These are phyloP conservation scores for Phycomyces nitens DNA, from an alignment of 192 early-diverging fungal species.

Conservation along the genomic window DNA sequence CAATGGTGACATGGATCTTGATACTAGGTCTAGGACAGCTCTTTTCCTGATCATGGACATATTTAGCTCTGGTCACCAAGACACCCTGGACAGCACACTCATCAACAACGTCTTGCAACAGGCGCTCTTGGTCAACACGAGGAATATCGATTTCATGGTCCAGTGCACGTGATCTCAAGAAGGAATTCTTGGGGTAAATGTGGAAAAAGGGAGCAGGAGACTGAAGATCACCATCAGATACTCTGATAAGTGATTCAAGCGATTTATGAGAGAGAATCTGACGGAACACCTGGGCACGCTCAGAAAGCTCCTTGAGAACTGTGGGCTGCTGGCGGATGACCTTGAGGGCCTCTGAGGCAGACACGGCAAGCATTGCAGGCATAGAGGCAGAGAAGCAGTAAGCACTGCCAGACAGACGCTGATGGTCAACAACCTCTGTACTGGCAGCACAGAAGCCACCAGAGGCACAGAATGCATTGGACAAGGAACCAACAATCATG, in stretches of 20 bases:
- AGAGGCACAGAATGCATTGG: constrained; percentile 70
- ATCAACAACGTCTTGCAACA: constrained; percentile 82
- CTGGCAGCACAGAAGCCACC: constrained; percentile 93
- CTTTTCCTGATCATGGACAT: constrained; percentile 79
- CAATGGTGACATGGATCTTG: constrained; percentile 72
- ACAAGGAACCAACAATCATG: constrained; percentile 83
- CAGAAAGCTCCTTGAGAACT: constrained; percentile 50
- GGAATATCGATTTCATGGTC: constrained; percentile 22
- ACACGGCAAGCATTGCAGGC: constrained; percentile 87
- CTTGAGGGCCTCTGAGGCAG: constrained; percentile 79
- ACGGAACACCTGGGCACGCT: constrained; percentile 64
- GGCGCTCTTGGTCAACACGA: constrained; percentile 68
- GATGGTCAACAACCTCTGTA: constrained; percentile 85
- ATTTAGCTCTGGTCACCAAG: constrained; percentile 83
- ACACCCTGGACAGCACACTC: constrained; percentile 76
- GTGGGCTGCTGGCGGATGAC: constrained; percentile 49
- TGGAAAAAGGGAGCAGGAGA: constrained; percentile 68
- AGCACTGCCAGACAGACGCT: constrained; percentile 83
- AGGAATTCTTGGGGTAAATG: constrained; percentile 55
- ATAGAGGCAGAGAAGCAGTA: constrained; percentile 95
- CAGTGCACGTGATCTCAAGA: constrained; percentile 12
- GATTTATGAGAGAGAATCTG: constrained; percentile 18
- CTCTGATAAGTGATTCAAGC: constrained; percentile 20
- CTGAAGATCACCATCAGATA: constrained; percentile 7
- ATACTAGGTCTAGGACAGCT: constrained; percentile 75